Conservation (phyloP, 768 basidiomycete species). For the Termitomyces sp. region DNA sequence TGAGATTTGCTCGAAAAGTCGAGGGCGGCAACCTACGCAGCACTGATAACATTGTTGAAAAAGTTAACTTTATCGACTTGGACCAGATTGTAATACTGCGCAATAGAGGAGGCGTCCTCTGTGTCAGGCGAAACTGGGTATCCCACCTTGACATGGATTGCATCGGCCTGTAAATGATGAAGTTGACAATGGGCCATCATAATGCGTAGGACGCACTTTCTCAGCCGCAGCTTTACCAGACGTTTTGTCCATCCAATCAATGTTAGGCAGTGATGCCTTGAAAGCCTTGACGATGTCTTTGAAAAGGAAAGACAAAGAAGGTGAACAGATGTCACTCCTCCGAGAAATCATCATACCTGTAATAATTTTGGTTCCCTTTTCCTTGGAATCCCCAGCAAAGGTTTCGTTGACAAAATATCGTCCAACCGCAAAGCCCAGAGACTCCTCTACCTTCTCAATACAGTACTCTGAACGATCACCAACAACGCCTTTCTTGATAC, state of each 20-base stretch:
- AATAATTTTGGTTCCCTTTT: slow-evolving; percentile 82
- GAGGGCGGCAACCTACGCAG: slow-evolving; percentile 34
- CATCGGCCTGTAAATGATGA: slow-evolving; percentile 53
- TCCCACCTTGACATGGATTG: slow-evolving; percentile 88
- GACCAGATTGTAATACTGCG: slow-evolving; percentile 69
- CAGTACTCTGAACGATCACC: slow-evolving; percentile 86
- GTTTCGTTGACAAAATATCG: slow-evolving; percentile 85
- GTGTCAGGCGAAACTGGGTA: slow-evolving; percentile 89
- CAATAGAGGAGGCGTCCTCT: slow-evolving; percentile 60
- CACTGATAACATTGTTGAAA: slow-evolving; percentile 79
- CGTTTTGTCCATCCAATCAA: slow-evolving; percentile 90
- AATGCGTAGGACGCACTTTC: slow-evolving; percentile 50
- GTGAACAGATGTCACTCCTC: neutral
- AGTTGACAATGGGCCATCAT: neutral
- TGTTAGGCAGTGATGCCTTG: slow-evolving; percentile 63
- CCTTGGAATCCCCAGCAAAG: slow-evolving; percentile 74
- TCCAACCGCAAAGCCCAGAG: slow-evolving; percentile 87
- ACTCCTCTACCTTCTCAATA: slow-evolving; percentile 62
- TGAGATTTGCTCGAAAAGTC: neutral
- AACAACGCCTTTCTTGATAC: slow-evolving; percentile 83
- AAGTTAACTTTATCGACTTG: slow-evolving; percentile 66
- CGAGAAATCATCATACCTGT: slow-evolving; percentile 40
- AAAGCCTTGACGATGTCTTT: slow-evolving; percentile 83
- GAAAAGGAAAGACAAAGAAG: slow-evolving; percentile 18
- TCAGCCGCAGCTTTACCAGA: slow-evolving; percentile 79